Conservation (phyloP, 129 eudicot genomes). For the Lactuca sativa region DNA sequence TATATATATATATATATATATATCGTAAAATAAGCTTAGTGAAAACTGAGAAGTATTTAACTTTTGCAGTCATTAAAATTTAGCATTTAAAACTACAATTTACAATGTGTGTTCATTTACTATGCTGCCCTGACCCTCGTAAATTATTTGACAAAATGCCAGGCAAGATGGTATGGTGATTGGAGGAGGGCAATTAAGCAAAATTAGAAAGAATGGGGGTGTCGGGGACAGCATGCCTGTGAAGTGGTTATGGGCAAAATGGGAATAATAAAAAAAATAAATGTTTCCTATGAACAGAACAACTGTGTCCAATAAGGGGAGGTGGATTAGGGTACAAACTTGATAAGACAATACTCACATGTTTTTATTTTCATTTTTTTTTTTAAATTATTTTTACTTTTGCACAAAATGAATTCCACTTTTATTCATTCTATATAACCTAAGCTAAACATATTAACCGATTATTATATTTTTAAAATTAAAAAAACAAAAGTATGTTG, state of each 20-base stretch:
- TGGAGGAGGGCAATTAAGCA: constrained; percentile 18
- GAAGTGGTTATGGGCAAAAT: constrained; percentile 33
- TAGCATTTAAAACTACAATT: background rate
- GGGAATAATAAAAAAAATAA: constrained; percentile 16
- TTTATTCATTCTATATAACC: too few species aligned
- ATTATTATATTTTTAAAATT: too few species aligned
- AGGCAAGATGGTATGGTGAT: constrained; percentile 18
- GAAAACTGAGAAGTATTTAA: background rate
- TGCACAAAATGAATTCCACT: background rate
- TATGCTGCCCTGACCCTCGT: background rate
- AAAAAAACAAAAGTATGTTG: too few species aligned
- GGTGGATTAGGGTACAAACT: constrained; percentile 25
- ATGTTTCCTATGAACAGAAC: constrained; percentile 41
- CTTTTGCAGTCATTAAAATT: background rate
- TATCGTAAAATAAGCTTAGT: too few species aligned
- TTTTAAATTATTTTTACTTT: background rate
- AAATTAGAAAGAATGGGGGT: constrained; percentile 25
- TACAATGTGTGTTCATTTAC: background rate
- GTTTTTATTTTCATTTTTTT: background rate
- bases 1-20: too few species aligned
- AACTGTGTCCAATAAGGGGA: constrained; percentile 26
- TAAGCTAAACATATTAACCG: background rate
- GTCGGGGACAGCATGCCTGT: constrained; percentile 30
- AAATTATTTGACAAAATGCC: background rate
- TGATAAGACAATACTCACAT: constrained; percentile 31